phyloP scores from a whole-genome alignment of 331 rosid species.

The Stylosanthes scabra region DNA sequence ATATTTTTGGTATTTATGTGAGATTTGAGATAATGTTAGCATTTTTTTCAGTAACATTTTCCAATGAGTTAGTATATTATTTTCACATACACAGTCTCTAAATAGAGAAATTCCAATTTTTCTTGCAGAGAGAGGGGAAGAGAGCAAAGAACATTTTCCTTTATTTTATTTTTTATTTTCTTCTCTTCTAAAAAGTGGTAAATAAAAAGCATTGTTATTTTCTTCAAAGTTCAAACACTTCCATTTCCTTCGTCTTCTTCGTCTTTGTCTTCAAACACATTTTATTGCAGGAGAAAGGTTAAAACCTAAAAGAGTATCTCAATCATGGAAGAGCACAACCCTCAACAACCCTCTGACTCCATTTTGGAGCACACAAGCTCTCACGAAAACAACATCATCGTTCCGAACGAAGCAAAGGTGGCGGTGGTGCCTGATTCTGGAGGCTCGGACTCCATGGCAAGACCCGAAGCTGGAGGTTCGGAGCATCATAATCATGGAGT shows the following conservation, averaged over 20 bases:
- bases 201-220: not conserved
- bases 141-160: not conserved
- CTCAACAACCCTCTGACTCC: not conserved
- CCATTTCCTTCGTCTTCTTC: too few relatives aligned
- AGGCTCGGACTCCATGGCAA: not conserved
- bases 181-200: constrained; percentile 9
- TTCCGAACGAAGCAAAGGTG: not conserved
- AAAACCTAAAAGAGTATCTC: constrained; percentile 14
- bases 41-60: too few relatives aligned
- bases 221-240: constrained; percentile 23
- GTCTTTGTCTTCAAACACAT: not conserved
- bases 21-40: too few relatives aligned
- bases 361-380: not conserved
- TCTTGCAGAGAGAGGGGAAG: not conserved
- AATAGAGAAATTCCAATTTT: constrained; percentile 33
- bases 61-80: not conserved
- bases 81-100: constrained; percentile 20
- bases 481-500: not conserved
- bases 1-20: too few relatives aligned
- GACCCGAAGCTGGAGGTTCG: constrained; percentile 22
- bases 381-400: not conserved
- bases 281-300: not conserved
- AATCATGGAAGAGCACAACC: constrained; percentile 44
- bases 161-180: not conserved
- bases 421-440: constrained; percentile 9